Evolutionary conservation across 345 rosid genomes (phyloP).

Genomic region (Citrus reticulata): DNA sequence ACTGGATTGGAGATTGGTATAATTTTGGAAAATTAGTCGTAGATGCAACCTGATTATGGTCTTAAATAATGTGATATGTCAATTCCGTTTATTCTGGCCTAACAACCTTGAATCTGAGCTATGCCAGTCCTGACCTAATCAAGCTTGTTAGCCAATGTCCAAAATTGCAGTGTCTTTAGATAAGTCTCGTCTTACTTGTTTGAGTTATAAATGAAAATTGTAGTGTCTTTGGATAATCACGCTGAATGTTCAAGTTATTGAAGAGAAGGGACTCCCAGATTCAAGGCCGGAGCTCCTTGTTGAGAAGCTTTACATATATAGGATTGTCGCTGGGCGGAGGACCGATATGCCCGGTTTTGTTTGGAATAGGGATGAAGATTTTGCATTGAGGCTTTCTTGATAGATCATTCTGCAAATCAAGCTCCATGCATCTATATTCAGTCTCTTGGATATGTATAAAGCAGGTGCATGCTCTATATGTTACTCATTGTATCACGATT

Average conservation of each 20-base stretch:
- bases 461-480: conserved; percentile 32
- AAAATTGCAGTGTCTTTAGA: conserved; percentile 78
- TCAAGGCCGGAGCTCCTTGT: no score
- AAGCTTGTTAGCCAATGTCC: conserved; percentile 64
- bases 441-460: background rate
- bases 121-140: conserved; percentile 44
- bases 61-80: conserved; percentile 32
- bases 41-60: conserved; percentile 13
- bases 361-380: conserved; percentile 63
- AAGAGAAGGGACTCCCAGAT: no score
- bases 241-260: no score
- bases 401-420: background rate
- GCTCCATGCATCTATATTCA: background rate
- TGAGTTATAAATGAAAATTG: background rate
- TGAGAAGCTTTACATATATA: no score
- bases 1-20: conserved; percentile 10
- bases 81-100: background rate
- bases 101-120: no score
- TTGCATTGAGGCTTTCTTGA: conserved; percentile 38
- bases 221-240: fast-evolving
- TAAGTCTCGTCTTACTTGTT: conserved; percentile 21
- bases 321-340: no score
- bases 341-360: conserved; percentile 76
- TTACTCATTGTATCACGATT: conserved; percentile 20
- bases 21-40: conserved; percentile 17